These are phyloP conservation scores for Vigna reflexopilosa DNA, from an alignment of 306 rosid genomes.

Conservation along the genomic window DNA sequence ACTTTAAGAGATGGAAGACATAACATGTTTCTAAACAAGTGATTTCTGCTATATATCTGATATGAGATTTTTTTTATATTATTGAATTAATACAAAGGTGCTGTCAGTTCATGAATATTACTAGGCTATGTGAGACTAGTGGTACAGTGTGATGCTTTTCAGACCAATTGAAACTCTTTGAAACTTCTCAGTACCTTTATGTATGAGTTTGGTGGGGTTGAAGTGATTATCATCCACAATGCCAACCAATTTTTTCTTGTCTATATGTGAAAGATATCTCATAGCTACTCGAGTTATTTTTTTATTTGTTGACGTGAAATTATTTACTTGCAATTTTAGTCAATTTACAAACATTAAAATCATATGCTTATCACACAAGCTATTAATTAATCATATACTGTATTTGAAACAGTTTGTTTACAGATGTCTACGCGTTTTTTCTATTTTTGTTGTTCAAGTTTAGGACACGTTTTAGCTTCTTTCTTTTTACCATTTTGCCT, in stretches of 20 bases:
- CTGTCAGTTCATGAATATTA: conserved; percentile 45
- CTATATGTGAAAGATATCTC: conserved; percentile 28
- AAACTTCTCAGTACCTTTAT: conserved; percentile 38
- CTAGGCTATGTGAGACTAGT: conserved; percentile 8
- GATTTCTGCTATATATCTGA: no score
- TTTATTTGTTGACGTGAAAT: conserved; percentile 3
- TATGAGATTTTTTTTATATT: no score
- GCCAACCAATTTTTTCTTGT: conserved; percentile 40
- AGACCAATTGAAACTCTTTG: conserved; percentile 35
- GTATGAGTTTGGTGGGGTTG: conserved; percentile 47
- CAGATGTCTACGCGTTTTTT: not conserved
- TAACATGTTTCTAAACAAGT: no score
- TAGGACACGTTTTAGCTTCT: conserved; percentile 17
- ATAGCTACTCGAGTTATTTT: conserved; percentile 20
- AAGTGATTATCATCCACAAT: conserved; percentile 8
- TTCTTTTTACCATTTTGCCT: not conserved
- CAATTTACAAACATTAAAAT: not conserved
- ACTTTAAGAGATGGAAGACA: no score
- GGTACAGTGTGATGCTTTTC: conserved; percentile 27
- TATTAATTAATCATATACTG: not conserved
- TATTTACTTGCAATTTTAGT: conserved; percentile 6
- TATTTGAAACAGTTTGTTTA: conserved; percentile 34
- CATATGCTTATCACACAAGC: not conserved
- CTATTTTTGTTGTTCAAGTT: conserved; percentile 30
- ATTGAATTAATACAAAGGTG: conserved; percentile 21